phyloP scores from a whole-genome alignment of 108 stramenopile species.

The Skeletonema menzelii region DNA sequence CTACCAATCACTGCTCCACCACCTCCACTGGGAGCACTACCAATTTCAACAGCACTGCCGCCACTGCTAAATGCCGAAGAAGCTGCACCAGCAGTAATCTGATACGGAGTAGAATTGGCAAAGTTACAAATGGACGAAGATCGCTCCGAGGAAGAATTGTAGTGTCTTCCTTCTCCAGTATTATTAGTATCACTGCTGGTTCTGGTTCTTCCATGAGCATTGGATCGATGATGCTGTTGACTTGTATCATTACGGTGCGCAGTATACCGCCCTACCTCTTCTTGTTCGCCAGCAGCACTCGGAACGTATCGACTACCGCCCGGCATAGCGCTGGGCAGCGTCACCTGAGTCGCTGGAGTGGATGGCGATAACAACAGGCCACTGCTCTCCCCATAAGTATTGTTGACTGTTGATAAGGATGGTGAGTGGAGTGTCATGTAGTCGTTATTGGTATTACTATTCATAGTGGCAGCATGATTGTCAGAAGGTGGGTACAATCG shows the following conservation, averaged over 20 bases:
- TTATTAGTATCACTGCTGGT: too few species aligned
- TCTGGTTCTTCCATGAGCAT: not conserved
- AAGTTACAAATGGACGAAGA: not conserved
- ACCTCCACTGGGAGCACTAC: too few species aligned
- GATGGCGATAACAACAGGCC: not conserved
- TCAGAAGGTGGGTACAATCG: not conserved
- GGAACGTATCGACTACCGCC: too few species aligned
- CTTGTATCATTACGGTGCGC: too few species aligned
- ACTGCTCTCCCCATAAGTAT: not conserved
- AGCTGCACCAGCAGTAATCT: not conserved
- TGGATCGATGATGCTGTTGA: too few species aligned
- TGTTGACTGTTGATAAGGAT: not conserved
- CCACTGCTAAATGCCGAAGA: not conserved
- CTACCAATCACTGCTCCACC: slow-evolving; percentile 3
- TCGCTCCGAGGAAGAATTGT: not conserved
- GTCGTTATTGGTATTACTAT: not conserved
- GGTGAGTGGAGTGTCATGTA: not conserved
- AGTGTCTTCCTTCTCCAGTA: not conserved
- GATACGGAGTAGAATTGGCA: not conserved
- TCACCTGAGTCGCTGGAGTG: too few species aligned
- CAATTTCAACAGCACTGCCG: not conserved
- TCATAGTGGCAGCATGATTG: not conserved
- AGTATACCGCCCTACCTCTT: too few species aligned
- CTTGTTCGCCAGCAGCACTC: too few species aligned
- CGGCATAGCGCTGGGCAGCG: too few species aligned